Evolutionary conservation across 169 alveolate species (phyloP), one percentile per base, ranked within the genome.

Genomic region (Plasmodium relictum): DNA sequence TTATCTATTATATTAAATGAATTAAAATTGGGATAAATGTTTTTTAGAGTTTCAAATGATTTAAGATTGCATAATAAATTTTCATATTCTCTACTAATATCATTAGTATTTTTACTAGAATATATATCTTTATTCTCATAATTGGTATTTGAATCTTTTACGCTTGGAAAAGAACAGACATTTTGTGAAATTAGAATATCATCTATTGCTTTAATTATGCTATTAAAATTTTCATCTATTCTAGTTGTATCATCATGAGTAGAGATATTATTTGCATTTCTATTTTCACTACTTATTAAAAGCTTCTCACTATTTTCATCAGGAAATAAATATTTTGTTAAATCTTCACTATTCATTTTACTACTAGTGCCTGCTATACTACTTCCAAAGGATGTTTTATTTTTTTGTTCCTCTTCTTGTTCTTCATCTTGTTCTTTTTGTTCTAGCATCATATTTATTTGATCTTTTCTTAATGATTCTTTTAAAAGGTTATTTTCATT

Each of bases 161-260:
- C 48, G 24, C 24, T 83, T 68, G 85, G 42, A 41, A 54, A 66
- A 3, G 91, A 83, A 66, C 48, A 39, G 1, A 83, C 91, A 83
- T 83, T 83, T 39, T 83, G 91, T 16, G 91, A 83, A 42, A 83
- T 66, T 1, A 83, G 59, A 22, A 83, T 68, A 44, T 83, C 91
- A 83, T 83, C 91, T 54, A 83, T 83, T 24, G 91, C 66, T 83
- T 83, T 83, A 3, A 83, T 83, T 52, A 83, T 83, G 20, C 58
- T 66, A 44, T 56, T 68, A 8, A 83, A 72, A 31, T 83, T 83
- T 8, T 83, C 91, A 45, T 83, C 85, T 6, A 31, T 37, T 45
- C 68, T 83, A 6, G 24, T 68, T 59, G 61, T 45, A 59, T 83
- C 91, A 5, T 83, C 91, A 12, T 37, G 66, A 16, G 5, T 48